Conservation (phyloP, 2,329 filamentous ascomycete genomes). For the Aspergillus costaricaensis region DNA sequence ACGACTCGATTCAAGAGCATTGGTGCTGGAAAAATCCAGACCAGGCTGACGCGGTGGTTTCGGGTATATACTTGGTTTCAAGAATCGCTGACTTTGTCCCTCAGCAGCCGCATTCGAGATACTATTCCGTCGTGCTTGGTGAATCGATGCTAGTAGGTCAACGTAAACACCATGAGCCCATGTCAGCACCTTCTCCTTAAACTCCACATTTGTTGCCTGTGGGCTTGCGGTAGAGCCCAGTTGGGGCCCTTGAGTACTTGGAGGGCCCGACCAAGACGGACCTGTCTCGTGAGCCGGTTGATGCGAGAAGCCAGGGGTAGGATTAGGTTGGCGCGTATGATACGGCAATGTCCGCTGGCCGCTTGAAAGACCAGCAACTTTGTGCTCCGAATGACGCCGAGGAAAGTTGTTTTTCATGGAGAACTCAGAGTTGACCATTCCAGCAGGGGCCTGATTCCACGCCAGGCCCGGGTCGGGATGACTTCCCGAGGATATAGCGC, state of each 20-base stretch:
- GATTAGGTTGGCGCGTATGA: constrained; percentile 27
- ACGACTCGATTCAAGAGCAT: constrained; percentile 27
- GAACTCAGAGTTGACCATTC: constrained; percentile 30
- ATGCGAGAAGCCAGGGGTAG: constrained; percentile 23
- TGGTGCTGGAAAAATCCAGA: constrained; percentile 49
- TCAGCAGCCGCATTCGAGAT: constrained; percentile 51
- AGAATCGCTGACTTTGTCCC: constrained; percentile 44
- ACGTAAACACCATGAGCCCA: constrained; percentile 74
- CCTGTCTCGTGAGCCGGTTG: constrained; percentile 25
- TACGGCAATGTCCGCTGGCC: constrained; percentile 33
- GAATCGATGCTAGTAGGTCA: constrained; percentile 67
- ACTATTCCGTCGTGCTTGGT: constrained; percentile 52
- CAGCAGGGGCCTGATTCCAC: constrained; percentile 35
- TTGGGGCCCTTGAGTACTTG: constrained; percentile 27
- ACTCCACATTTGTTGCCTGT: constrained; percentile 49
- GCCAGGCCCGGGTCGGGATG: constrained; percentile 30
- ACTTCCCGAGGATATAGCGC: constrained; percentile 28
- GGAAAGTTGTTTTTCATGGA: constrained; percentile 40
- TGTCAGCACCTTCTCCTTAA: constrained; percentile 68
- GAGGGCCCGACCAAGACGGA: constrained; percentile 28
- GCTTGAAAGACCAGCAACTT: constrained; percentile 28
- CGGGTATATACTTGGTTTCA: constrained; percentile 62
- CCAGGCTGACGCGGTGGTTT: constrained; percentile 61
- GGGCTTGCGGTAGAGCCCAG: constrained; percentile 24
- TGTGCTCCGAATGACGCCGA: constrained; percentile 40